A percentile compares a stretch with the other conserved stretches of the same genome.
These are phyloP conservation scores for Kwoniella botswanensis DNA, from an alignment of 768 basidiomycete species.

Conservation along the genomic window DNA sequence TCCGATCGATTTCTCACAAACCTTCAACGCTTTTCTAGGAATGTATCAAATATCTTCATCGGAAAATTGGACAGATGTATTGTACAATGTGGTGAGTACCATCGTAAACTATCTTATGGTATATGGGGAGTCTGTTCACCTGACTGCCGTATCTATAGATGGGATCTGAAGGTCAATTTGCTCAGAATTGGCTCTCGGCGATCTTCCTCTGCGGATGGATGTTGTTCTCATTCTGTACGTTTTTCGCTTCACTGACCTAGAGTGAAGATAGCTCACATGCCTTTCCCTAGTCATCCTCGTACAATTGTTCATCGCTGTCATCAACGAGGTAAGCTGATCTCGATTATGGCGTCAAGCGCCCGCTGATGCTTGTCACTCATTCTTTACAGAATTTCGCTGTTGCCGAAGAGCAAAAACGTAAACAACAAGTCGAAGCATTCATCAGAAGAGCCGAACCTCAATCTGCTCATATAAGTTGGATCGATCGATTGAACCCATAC, in stretches of 20 bases:
- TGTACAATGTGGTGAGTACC: conserved; percentile 36
- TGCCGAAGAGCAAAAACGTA: conserved; percentile 86
- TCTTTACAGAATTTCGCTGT: conserved; percentile 74
- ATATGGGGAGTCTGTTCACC: too few relatives aligned
- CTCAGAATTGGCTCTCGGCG: conserved; percentile 73
- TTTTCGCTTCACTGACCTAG: too few relatives aligned
- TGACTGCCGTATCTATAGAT: conserved; percentile 46
- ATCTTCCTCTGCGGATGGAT: conserved; percentile 82
- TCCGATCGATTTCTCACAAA: conserved; percentile 74
- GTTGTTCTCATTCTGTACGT: conserved; percentile 78
- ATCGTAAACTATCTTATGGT: too few relatives aligned
- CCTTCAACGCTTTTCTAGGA: conserved; percentile 83
- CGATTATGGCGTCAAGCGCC: neutral
- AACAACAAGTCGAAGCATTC: conserved; percentile 72
- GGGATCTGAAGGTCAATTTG: conserved; percentile 66
- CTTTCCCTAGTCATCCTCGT: conserved; percentile 74
- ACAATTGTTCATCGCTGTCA: conserved; percentile 96
- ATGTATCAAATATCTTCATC: conserved; percentile 89
- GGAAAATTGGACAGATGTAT: conserved; percentile 72
- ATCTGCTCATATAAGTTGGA: conserved; percentile 66
- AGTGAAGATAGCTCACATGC: neutral
- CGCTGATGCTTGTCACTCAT: conserved; percentile 2
- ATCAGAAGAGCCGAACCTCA: conserved; percentile 62
- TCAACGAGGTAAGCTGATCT: conserved; percentile 68
- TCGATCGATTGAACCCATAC: conserved; percentile 82